Conservation (phyloP, 1,139 yeast species). For the Nematodospora anomalae region DNA sequence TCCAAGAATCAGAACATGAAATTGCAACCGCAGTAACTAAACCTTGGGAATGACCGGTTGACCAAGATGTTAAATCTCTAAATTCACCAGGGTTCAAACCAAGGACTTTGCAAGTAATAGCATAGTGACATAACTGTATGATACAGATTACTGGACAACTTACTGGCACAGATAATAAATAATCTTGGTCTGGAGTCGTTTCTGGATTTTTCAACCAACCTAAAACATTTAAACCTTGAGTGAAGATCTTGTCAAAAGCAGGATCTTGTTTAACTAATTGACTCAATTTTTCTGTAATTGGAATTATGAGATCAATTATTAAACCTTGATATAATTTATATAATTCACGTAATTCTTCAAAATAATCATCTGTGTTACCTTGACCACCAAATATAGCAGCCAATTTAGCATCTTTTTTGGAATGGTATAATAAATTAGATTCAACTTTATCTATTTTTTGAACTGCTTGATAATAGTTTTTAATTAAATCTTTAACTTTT, state of each 20-base stretch:
- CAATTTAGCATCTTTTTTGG: constrained; percentile 51
- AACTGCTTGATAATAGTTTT: constrained; percentile 69
- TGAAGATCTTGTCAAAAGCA: constrained; percentile 82
- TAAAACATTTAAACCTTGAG: constrained; percentile 89
- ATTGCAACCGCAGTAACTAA: constrained; percentile 90
- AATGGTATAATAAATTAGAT: constrained; percentile 53
- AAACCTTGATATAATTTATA: constrained; percentile 76
- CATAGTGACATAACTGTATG: constrained; percentile 91
- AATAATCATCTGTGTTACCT: constrained; percentile 97
- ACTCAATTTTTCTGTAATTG: constrained; percentile 68
- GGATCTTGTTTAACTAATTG: constrained; percentile 69
- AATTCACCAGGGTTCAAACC: constrained; percentile 91
- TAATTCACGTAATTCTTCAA: constrained; percentile 90
- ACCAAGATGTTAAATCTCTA: constrained; percentile 65
- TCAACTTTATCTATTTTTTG: constrained; percentile 40
- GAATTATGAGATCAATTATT: constrained; percentile 66
- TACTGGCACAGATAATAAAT: constrained; percentile 86
- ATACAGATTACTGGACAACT: constrained; percentile 95
- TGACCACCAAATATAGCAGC: constrained; percentile 97
- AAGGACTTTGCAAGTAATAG: constrained; percentile 79
- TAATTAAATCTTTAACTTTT: constrained; percentile 73
- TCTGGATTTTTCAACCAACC: constrained; percentile 85
- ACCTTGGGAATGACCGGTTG: constrained; percentile 99
- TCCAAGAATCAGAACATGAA: constrained; percentile 86
- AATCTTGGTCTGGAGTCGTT: constrained; percentile 86